Conservation (phyloP, 2,329 filamentous ascomycete species). For the Aspergillus neotritici region DNA sequence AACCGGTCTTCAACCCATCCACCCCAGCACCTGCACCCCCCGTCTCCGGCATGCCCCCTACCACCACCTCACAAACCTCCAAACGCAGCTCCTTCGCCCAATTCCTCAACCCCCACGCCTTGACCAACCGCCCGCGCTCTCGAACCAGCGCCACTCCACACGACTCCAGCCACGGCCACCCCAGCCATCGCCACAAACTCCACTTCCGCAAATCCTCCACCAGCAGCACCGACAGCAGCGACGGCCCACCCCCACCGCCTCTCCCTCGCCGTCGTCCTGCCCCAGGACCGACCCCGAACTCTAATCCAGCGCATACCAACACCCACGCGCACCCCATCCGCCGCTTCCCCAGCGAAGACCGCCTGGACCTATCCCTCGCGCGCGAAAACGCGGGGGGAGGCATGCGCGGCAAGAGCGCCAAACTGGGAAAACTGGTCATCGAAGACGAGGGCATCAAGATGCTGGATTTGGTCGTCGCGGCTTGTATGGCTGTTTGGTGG, state of each 20-base stretch:
- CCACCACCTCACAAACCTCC: slow-evolving; percentile 8
- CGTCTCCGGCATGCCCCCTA: slow-evolving; percentile 3
- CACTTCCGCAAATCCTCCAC: slow-evolving; percentile 27
- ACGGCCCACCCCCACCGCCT: slow-evolving; percentile 13
- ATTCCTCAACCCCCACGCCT: slow-evolving; percentile 27
- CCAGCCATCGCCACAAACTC: slow-evolving; percentile 9
- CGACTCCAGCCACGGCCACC: slow-evolving; percentile 6
- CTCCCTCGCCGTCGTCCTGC: neutral
- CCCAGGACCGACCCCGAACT: slow-evolving; percentile 6
- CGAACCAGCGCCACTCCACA: slow-evolving; percentile 20
- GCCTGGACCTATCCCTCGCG: slow-evolving; percentile 69
- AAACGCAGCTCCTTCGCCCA: slow-evolving; percentile 29
- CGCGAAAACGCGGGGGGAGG: slow-evolving; percentile 82
- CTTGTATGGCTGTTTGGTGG: slow-evolving; percentile 94
- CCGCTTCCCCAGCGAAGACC: slow-evolving; percentile 30
- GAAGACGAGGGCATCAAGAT: slow-evolving; percentile 89
- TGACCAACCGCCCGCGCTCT: slow-evolving; percentile 23
- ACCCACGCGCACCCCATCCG: slow-evolving; percentile 17
- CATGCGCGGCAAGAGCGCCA: slow-evolving; percentile 76
- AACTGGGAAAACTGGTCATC: slow-evolving; percentile 88
- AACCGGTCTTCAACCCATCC: slow-evolving; percentile 1
- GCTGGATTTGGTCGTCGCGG: slow-evolving; percentile 85
- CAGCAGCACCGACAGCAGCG: slow-evolving; percentile 25
- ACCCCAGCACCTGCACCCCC: neutral
- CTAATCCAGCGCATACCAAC: no score